These are phyloP conservation scores for Arthrobotrys conoides DNA, from an alignment of 2,329 filamentous ascomycete species.

Conservation along the genomic window DNA sequence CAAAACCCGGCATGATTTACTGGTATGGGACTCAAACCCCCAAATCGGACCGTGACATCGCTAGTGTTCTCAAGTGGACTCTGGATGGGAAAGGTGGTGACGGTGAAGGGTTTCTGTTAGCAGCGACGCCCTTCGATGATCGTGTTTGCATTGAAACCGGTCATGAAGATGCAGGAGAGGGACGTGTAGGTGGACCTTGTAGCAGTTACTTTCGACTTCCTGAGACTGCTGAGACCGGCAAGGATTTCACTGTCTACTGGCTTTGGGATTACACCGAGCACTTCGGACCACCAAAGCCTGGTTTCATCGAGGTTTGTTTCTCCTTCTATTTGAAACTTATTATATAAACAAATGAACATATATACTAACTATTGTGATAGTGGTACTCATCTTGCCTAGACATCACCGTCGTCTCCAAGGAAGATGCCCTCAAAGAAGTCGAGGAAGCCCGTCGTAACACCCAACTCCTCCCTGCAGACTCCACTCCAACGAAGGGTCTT, in stretches of 20 bases:
- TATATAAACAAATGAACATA: background rate
- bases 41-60: conserved; percentile 60
- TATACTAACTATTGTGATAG: conserved; percentile 29
- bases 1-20: conserved; percentile 61
- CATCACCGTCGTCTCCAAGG: conserved; percentile 58
- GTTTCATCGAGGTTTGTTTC: conserved; percentile 54
- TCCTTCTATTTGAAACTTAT: background rate
- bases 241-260: conserved; percentile 89
- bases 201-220: conserved; percentile 86
- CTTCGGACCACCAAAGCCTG: conserved; percentile 60
- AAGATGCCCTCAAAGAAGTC: background rate
- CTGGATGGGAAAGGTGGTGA: conserved; percentile 84
- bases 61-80: conserved; percentile 75
- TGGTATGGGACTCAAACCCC: conserved; percentile 63
- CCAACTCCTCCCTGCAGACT: conserved; percentile 12
- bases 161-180: conserved; percentile 72
- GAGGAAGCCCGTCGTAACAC: conserved; percentile 12
- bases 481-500: conserved; percentile 18
- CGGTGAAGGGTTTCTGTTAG: conserved; percentile 80
- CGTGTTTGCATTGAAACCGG: conserved; percentile 83
- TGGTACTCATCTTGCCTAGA: conserved; percentile 64
- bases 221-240: conserved; percentile 73
- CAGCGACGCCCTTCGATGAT: conserved; percentile 84
- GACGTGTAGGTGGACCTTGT: conserved; percentile 75
- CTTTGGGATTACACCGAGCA: conserved; percentile 81